A percentile compares a stretch with the other conserved stretches of the same genome.
These are phyloP conservation scores for Paecilomyces variotii DNA, from an alignment of 2,329 filamentous ascomycete genomes.

Conservation along the genomic window DNA sequence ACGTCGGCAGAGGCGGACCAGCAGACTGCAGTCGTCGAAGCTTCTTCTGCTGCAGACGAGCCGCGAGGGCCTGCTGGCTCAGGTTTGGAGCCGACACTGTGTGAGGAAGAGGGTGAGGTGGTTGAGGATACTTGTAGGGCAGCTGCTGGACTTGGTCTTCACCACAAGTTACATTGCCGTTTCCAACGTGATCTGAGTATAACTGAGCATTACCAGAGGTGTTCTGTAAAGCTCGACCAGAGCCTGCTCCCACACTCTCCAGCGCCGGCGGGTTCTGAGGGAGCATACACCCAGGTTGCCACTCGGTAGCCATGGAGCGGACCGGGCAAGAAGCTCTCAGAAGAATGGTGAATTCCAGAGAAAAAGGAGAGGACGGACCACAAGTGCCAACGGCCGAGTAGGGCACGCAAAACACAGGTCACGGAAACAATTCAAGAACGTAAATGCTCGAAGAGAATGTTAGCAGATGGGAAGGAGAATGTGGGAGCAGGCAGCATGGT, in stretches of 20 bases:
- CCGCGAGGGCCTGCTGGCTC: conserved; percentile 20
- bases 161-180: conserved; percentile 19
- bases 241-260: conserved; percentile 26
- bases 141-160: conserved; percentile 29
- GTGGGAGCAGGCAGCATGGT: conserved; percentile 34
- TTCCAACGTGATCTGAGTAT: conserved; percentile 26
- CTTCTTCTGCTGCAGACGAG: conserved; percentile 26
- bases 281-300: conserved; percentile 32
- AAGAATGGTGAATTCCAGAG: conserved; percentile 36
- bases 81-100: conserved; percentile 17
- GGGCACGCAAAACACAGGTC: conserved; percentile 28
- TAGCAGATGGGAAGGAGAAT: conserved; percentile 36
- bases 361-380: conserved; percentile 19
- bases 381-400: conserved; percentile 30
- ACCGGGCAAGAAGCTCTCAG: conserved; percentile 24
- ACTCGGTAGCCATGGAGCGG: conserved; percentile 33
- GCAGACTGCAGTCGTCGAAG: conserved; percentile 28
- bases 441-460: conserved; percentile 34
- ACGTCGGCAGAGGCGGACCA: conserved; percentile 11
- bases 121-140: conserved; percentile 29
- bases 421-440: conserved; percentile 30
- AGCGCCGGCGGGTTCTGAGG: conserved; percentile 29
- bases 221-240: conserved; percentile 31
- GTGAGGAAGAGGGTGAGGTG: conserved; percentile 17
- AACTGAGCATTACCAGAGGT: conserved; percentile 38